Conservation (phyloP, 2,329 filamentous ascomycete genomes). For the Penicillium concentricum region DNA sequence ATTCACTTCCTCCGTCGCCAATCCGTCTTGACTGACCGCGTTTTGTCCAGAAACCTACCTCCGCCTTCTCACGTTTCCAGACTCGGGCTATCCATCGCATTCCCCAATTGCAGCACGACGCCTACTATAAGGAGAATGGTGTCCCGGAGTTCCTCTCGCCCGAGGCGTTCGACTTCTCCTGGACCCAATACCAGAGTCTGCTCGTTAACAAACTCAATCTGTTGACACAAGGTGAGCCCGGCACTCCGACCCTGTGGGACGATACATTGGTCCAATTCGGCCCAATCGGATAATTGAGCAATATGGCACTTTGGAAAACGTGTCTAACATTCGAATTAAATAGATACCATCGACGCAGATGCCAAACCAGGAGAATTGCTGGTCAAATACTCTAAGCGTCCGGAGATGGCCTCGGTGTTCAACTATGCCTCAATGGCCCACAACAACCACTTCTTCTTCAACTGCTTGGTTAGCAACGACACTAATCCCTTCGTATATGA, state of each 20-base stretch:
- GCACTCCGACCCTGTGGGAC: slow-evolving; percentile 4
- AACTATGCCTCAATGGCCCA: slow-evolving; percentile 95
- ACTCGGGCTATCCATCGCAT: slow-evolving; percentile 45
- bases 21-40: slow-evolving; percentile 20
- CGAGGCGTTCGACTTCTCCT: slow-evolving; percentile 71
- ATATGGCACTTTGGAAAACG: neutral
- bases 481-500: neutral
- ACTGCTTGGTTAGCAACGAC: slow-evolving; percentile 40
- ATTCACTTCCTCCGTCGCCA: slow-evolving; percentile 4
- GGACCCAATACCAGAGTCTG: slow-evolving; percentile 75
- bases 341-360: slow-evolving; percentile 65
- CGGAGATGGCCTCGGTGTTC: slow-evolving; percentile 75
- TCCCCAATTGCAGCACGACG: slow-evolving; percentile 50
- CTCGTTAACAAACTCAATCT: slow-evolving; percentile 75
- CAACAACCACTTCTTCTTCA: slow-evolving; percentile 70
- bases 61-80: slow-evolving; percentile 39
- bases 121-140: slow-evolving; percentile 50
- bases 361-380: slow-evolving; percentile 65
- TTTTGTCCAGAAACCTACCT: slow-evolving; percentile 33
- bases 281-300: neutral
- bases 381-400: slow-evolving; percentile 74
- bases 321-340: slow-evolving; percentile 1
- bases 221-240: slow-evolving; percentile 65
- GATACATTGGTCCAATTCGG: neutral
- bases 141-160: slow-evolving; percentile 70